A percentile compares a stretch with the other conserved stretches of the same genome.
These are phyloP conservation scores for Chaetothyriales sp. DNA, from an alignment of 2,329 filamentous ascomycete genomes.

Conservation along the genomic window DNA sequence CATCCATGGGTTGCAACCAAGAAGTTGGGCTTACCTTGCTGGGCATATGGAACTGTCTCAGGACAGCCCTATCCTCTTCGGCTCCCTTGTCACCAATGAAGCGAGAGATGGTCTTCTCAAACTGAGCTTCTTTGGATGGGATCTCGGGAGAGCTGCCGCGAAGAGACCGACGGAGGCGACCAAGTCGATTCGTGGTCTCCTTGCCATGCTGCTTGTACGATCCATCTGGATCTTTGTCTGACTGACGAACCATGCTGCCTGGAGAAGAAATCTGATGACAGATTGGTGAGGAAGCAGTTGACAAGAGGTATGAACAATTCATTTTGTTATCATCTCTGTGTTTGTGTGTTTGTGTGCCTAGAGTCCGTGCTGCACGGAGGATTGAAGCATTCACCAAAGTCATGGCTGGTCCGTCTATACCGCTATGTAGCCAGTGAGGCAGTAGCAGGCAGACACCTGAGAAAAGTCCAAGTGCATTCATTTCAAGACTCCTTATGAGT, in stretches of 20 bases:
- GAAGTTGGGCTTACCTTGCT: neutral
- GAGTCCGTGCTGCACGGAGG: neutral
- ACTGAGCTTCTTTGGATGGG: neutral
- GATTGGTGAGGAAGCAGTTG: neutral
- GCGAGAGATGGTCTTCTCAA: neutral
- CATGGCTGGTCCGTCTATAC: neutral
- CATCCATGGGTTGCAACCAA: neutral
- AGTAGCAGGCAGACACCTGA: neutral
- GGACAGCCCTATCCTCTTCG: neutral
- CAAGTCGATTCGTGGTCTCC: neutral
- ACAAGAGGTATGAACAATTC: neutral
- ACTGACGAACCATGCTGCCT: neutral
- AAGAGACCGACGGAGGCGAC: neutral
- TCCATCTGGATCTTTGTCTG: neutral
- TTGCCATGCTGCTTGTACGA: neutral
- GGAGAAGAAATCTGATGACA: too few species aligned
- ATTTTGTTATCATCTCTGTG: neutral
- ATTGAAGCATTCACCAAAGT: neutral
- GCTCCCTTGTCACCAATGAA: neutral
- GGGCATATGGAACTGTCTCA: neutral
- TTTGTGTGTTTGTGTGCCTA: neutral
- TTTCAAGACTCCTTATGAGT: too few species aligned
- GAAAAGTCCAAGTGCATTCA: neutral
- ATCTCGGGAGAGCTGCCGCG: neutral
- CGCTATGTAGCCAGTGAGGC: neutral